Evolutionary conservation across 805 yeast species (phyloP).

Genomic region (Saccharomycopsis sp.): DNA sequence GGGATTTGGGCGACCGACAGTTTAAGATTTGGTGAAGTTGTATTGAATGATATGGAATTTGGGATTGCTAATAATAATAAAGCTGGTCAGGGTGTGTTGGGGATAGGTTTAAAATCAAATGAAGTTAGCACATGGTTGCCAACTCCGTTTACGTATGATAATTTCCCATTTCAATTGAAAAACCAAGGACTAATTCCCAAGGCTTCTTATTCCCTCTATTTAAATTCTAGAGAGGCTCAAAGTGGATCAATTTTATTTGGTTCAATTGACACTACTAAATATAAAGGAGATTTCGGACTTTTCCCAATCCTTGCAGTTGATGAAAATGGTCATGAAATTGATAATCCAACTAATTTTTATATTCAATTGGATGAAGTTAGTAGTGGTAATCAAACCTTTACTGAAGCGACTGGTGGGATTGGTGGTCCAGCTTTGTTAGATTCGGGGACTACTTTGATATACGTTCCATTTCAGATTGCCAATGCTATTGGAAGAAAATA

Average conservation of each 20-base stretch:
- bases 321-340: constrained; percentile 7
- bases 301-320: constrained; percentile 8
- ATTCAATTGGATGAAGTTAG: constrained; percentile 6
- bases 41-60: constrained; percentile 8
- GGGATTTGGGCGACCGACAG: constrained; percentile 17
- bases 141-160: constrained; percentile 46
- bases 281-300: constrained; percentile 38
- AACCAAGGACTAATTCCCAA: constrained; percentile 48
- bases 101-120: constrained; percentile 61
- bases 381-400: constrained; percentile 6
- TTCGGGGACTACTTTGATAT: constrained; percentile 52
- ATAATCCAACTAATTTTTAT: constrained; percentile 7
- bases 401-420: no score
- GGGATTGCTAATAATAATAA: constrained; percentile 14
- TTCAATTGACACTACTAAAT: constrained; percentile 60
- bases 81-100: constrained; percentile 50
- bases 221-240: constrained; percentile 35
- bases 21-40: constrained; percentile 6
- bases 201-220: constrained; percentile 55
- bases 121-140: constrained; percentile 39
- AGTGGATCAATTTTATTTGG: constrained; percentile 63
- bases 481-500: constrained; percentile 23
- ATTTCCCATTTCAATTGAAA: constrained; percentile 58
- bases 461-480: constrained; percentile 34
- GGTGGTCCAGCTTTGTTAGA: constrained; percentile 40